phyloP scores from a whole-genome alignment of 805 yeast genomes.

The Scheffersomyces spartinae region DNA sequence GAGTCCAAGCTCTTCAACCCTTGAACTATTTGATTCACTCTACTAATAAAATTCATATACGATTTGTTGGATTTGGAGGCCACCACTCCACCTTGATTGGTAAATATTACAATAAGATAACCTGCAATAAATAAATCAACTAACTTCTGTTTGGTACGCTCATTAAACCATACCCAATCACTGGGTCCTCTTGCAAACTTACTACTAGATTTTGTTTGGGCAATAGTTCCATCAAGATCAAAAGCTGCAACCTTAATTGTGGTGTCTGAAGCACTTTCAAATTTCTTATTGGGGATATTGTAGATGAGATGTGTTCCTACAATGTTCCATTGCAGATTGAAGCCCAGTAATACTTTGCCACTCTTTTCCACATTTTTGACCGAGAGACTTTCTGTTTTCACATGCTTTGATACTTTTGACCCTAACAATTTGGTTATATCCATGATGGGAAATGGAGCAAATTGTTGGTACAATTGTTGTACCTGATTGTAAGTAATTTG shows the following conservation, averaged over 20 bases:
- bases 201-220: slow-evolving; percentile 50
- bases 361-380: slow-evolving; percentile 3
- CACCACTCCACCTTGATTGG: slow-evolving; percentile 74
- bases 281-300: slow-evolving; percentile 18
- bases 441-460: no score
- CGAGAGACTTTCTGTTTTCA: background rate
- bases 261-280: slow-evolving; percentile 3
- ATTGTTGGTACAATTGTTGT: no score
- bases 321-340: slow-evolving; percentile 15
- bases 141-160: slow-evolving; percentile 13
- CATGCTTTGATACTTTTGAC: slow-evolving; percentile 1
- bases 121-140: slow-evolving; percentile 9
- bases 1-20: slow-evolving; percentile 14
- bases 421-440: background rate
- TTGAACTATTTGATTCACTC: slow-evolving; percentile 26
- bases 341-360: slow-evolving; percentile 4
- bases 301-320: slow-evolving; percentile 34
- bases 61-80: slow-evolving; percentile 23
- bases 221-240: slow-evolving; percentile 77
- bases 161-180: slow-evolving; percentile 62
- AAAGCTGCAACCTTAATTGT: slow-evolving; percentile 49
- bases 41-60: slow-evolving; percentile 26
- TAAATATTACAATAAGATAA: slow-evolving; percentile 52
- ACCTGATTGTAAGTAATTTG: background rate
- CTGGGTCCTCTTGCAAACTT: slow-evolving; percentile 43